A percentile compares a stretch with the other conserved stretches of the same genome.
Conservation (phyloP, 441 rosid species). For the Rhodomyrtus psidioides region DNA sequence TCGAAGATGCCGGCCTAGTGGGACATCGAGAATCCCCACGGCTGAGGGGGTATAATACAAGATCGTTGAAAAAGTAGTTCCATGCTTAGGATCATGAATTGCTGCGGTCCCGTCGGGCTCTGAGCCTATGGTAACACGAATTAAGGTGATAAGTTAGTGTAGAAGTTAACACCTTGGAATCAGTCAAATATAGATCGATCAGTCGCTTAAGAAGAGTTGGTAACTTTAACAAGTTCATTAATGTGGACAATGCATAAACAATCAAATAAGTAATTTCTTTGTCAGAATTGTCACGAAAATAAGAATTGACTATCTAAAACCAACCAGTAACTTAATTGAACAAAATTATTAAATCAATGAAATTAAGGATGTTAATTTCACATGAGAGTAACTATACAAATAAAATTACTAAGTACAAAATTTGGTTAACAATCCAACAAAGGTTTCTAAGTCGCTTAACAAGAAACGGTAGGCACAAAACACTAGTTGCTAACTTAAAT, state of each 20-base stretch:
- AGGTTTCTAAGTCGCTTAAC: background rate
- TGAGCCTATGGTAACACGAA: background rate
- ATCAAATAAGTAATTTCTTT: too few relatives aligned
- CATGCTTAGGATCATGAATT: background rate
- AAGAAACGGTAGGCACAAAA: too few relatives aligned
- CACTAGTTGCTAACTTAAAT: too few relatives aligned
- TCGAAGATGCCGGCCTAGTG: background rate
- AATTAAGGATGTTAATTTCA: background rate
- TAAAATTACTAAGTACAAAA: too few relatives aligned
- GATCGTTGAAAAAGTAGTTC: background rate
- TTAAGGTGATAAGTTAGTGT: background rate
- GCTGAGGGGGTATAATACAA: background rate
- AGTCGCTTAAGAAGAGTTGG: background rate
- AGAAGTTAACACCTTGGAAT: background rate
- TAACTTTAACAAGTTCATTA: background rate
- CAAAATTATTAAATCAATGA: too few relatives aligned
- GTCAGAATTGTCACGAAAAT: too few relatives aligned
- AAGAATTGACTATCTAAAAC: too few relatives aligned
- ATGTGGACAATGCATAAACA: background rate
- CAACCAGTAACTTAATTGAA: too few relatives aligned
- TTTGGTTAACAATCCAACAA: background rate
- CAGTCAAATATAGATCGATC: background rate
- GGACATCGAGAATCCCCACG: background rate
- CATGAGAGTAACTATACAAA: background rate
- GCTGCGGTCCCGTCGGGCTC: background rate